Percentiles rank a stretch among this genome's conserved stretches.
phyloP scores from a whole-genome alignment of 1,284 basidiomycete species.

The Wolfiporia cocos region DNA sequence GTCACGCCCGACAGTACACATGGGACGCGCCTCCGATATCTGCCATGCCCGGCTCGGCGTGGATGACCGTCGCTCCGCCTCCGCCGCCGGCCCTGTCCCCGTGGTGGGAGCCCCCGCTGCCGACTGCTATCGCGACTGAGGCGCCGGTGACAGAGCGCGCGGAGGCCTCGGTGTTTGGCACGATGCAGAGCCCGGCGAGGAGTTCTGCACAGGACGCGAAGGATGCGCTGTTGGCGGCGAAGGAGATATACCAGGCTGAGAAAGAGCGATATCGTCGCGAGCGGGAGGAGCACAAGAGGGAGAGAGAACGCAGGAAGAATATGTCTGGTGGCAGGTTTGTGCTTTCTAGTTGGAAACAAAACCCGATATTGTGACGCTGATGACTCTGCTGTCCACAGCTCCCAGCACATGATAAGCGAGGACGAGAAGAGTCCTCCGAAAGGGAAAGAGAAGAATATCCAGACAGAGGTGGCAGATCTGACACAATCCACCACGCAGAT shows the following conservation, averaged over 20 bases:
- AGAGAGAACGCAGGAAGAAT: slow-evolving; percentile 28
- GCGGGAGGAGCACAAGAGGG: slow-evolving; percentile 43
- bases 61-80: too few relatives aligned
- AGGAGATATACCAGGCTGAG: slow-evolving; percentile 55
- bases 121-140: neutral
- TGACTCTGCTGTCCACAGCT: neutral
- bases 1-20: too few relatives aligned
- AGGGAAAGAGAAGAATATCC: neutral
- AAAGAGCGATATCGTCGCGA: slow-evolving; percentile 63
- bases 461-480: neutral
- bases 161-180: slow-evolving; percentile 20
- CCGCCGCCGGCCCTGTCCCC: too few relatives aligned
- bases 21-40: too few relatives aligned
- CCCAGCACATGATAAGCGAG: neutral
- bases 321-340: slow-evolving; percentile 28
- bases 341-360: neutral
- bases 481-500: slow-evolving; percentile 27
- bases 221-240: slow-evolving; percentile 62
- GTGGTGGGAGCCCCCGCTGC: too few relatives aligned
- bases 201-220: slow-evolving; percentile 36
- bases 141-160: slow-evolving; percentile 1
- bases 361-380: slow-evolving; percentile 4
- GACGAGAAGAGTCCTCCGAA: neutral
- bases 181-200: slow-evolving; percentile 18
- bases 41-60: too few relatives aligned